Base-by-base conservation (phyloP, 495 filamentous ascomycete species). In the Amorphotheca resinae region DNA sequence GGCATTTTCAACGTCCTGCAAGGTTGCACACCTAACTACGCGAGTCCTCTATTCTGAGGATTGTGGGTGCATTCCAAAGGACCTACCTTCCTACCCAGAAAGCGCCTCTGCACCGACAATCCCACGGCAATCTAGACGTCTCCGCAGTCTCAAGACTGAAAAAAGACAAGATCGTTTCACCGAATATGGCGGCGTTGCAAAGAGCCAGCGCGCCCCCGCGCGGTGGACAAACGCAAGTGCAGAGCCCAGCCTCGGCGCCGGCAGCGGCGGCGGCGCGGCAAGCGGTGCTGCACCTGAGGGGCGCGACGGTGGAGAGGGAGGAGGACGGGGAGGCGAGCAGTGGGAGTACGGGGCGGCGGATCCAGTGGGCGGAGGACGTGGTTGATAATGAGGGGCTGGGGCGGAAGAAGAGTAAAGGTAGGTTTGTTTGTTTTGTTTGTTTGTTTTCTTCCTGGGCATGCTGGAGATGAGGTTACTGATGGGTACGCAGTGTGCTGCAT, bases 371-470 rank as follows among this genome's bases (percentile, higher is more conserved):
- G 7, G 83, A 86, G 52, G 84, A 88, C 59, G 89, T 95, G 4
- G 66, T 99, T 5, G 87, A 99, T 64, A 99, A 99, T 54, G 91
- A 99, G 60, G 88, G 88, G 3, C 71, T 96, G 61, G 87, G 87
- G 4, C 82, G 80, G 62, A 99, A 96, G 65, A 84, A 74, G 33
- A 89, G 82, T 0, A 99, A 99, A 80, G 87, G 88, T 87, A 57
- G 31, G 54, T 51, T 35, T 4, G 5, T 6, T 28, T 5, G 9
- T 3, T 38, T 45, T 25, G 9, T 8, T 45, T 16, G 16, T 22
- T 31, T 15, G 14, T 34, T 25, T 28, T 22, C 14, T 33, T 16
- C n/a, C 34, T 34, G 4, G 15, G 8, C 16, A 7, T 16, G 32
- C n/a, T 20, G 4, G 41, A 25, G 36, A 20, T 21, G 21, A 17